Evolutionary conservation across 2,329 filamentous ascomycete species (phyloP), one percentile per base, ranked within the genome.

Genomic region (Aspergillus pseudoglaucus): DNA sequence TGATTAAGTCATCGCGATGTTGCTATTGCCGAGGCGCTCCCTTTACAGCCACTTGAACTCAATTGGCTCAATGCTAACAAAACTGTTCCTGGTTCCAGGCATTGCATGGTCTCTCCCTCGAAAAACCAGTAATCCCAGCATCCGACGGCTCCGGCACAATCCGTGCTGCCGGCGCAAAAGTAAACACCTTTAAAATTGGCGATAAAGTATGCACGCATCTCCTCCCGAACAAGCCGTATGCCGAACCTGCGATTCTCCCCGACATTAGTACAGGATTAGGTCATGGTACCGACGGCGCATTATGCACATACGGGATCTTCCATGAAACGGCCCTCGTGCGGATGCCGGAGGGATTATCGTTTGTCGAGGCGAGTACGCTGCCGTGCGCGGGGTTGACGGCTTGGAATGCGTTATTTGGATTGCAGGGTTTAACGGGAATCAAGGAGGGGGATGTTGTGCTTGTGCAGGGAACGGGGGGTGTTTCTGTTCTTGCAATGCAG

Each of bases 381-480:
- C 65, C 68, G 17, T 79, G 76, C 53, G 69, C 70, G 1, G 69
- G 62, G 4, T 48, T 73, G 44, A 74, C 70, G 1, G 75, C 77
- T 0, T 79, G 76, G 76, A 79, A 80, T 56, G 74, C 71, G 0
- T 64, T 80, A 6, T 78, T 76, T 52, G 77, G 77, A 9, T 56
- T 79, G 4, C 61, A 70, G 54, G 64, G 65, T 39, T 62, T 61
- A 48, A 30, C 1, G 25, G 58, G 59, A 6, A 48, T 71, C 6
- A 64, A 60, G 50, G 59, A 66, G 1, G 72, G 69, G 1, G 60
- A 71, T 39, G 71, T 62, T 45, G 75, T 81, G 4, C 62, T 80
- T 35, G 75, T 73, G 1, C 76, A 80, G 51, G 77, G 77, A 1
- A 79, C 75, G 0, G 77, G 77, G 3, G 77, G 76, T 39, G 77